phyloP scores from a whole-genome alignment of 441 rosid genomes.

The Jatropha multifida region DNA sequence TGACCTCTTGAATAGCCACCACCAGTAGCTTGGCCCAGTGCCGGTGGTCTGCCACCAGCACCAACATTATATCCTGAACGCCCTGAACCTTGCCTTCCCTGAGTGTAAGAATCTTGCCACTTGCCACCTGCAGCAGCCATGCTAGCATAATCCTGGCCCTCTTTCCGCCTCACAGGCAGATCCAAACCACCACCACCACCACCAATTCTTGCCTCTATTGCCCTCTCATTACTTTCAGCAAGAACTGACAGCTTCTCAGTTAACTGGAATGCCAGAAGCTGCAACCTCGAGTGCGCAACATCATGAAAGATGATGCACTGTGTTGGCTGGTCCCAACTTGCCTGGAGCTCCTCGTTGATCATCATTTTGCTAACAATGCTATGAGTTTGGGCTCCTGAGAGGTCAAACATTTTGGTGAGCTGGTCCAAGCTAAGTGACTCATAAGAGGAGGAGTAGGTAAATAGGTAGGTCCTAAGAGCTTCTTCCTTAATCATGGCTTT shows the following conservation, averaged over 20 bases:
- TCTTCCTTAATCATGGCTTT: constrained; percentile 70
- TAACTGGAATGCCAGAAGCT: constrained; percentile 73
- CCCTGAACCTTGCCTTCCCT: constrained; percentile 59
- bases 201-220: constrained; percentile 60
- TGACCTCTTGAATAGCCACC: constrained; percentile 51
- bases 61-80: constrained; percentile 44
- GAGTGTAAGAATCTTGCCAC: constrained; percentile 71
- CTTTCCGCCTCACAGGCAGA: constrained; percentile 60
- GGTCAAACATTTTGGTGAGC: constrained; percentile 62
- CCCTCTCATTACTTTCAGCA: constrained; percentile 73
- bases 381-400: constrained; percentile 50
- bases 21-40: constrained; percentile 40
- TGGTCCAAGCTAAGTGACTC: constrained; percentile 58
- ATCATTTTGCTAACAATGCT: constrained; percentile 71
- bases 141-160: constrained; percentile 56
- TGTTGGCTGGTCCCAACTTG: constrained; percentile 90
- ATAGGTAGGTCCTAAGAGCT: constrained; percentile 64
- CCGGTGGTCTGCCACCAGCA: constrained; percentile 39
- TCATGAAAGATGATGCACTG: constrained; percentile 66
- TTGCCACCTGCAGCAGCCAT: constrained; percentile 50
- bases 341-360: constrained; percentile 71
- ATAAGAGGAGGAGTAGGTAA: constrained; percentile 53
- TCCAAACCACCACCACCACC: constrained; percentile 73
- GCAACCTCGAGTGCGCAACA: constrained; percentile 63
- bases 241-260: constrained; percentile 57